These are phyloP conservation scores for Boletus rubescentipes DNA, from an alignment of 768 basidiomycete genomes.

Conservation along the genomic window DNA sequence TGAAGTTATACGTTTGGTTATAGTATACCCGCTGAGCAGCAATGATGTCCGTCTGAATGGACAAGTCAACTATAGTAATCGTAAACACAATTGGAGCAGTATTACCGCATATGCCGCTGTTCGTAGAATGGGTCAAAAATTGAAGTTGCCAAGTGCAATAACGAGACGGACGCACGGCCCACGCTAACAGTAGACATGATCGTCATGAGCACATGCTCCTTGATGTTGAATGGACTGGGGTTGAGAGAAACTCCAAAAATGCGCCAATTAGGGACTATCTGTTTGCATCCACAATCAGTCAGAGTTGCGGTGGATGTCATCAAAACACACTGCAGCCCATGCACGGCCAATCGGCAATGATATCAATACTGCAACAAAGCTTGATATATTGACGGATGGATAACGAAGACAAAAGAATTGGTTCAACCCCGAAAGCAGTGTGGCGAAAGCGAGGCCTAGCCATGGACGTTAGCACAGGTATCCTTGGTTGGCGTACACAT, in stretches of 20 bases:
- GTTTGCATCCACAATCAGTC: not conserved
- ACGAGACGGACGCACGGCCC: slow-evolving; percentile 18
- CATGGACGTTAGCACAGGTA: not conserved
- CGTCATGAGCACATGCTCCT: slow-evolving; percentile 68
- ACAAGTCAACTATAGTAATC: not conserved
- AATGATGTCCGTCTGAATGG: slow-evolving; percentile 57
- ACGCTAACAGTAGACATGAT: slow-evolving; percentile 61
- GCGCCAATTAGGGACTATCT: slow-evolving; percentile 49
- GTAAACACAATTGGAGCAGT: not conserved
- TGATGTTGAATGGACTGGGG: slow-evolving; percentile 75
- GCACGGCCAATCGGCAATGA: slow-evolving; percentile 66
- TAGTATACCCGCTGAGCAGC: slow-evolving; percentile 75
- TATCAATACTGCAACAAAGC: slow-evolving; percentile 68
- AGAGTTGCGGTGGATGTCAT: not conserved
- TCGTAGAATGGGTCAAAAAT: not conserved
- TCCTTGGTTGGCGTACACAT: not conserved
- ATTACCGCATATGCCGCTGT: slow-evolving; percentile 50
- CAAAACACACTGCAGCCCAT: slow-evolving; percentile 46
- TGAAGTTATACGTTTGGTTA: slow-evolving; percentile 53
- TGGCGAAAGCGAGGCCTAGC: slow-evolving; percentile 43
- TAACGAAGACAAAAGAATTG: slow-evolving; percentile 78
- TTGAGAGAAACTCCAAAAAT: slow-evolving; percentile 63
- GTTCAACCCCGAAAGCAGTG: slow-evolving; percentile 70
- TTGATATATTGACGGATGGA: slow-evolving; percentile 42
- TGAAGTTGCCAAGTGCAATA: too few species aligned